Base-by-base conservation (phyloP, 257 asterid species). In the Capsicum baccatum region DNA sequence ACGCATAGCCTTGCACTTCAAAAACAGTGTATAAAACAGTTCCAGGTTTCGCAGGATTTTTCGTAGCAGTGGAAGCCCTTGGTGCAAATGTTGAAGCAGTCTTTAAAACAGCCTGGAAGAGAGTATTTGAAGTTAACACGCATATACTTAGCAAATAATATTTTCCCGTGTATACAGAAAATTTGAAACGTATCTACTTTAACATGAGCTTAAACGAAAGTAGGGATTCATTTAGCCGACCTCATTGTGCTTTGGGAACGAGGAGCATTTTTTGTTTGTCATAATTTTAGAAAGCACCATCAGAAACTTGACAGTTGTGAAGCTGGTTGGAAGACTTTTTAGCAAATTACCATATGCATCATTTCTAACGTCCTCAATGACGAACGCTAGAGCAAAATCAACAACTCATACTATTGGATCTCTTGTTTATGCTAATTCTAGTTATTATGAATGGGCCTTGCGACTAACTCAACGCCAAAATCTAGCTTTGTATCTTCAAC, bases 71-170 rank as follows among this genome's bases (percentile, higher is more conserved):
- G 16, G 99, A 96, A 87, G 98, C 98, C 91, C 98, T 88, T 1
- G 99, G 98, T 52, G 99, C 99, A 88, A 96, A 96, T 12, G 99
- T 94, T 83, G 99, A 96, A 84, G 98, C 99, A 57, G 99, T 96
- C 90, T 96, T 96, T 88, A 91, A 94, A 58, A 94, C 98, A 57
- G 91, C 99, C 99, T 96, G 91, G 26, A n/a, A 26, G 74, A 82
- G 55, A 70, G 55, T 6, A 84, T 52, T 73, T 12, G 74, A 76
- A 12, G 44, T 71, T 16, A 56, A 21, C 35, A 63, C 71, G 35
- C 70, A 16, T 50, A 57, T 6, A 16, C 12, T 4, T 44, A 44
- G 74, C 60, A 47, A 57, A 81, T 39, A 7, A 42, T 39, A 56
- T 17, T 80, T 57, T n/a, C 6, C 44, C 5, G 7, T 6, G 13